Evolutionary conservation across 169 alveolate genomes (phyloP).

Genomic region (Neospora caninum): DNA sequence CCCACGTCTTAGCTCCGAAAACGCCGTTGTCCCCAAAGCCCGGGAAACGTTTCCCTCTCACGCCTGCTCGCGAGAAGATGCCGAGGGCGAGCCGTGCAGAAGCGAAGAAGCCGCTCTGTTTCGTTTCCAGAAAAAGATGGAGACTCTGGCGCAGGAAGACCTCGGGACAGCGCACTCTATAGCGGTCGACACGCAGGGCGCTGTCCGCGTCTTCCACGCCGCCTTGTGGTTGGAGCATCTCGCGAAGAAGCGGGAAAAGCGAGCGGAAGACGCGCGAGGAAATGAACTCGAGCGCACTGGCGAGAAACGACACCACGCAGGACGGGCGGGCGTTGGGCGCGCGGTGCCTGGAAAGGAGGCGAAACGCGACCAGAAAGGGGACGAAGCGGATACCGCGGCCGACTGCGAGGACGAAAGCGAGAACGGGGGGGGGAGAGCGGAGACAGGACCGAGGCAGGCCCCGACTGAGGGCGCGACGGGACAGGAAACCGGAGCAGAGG

Average conservation of each 20-base stretch:
- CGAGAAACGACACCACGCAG: too few relatives aligned
- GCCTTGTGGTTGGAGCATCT: not conserved
- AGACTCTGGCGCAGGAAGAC: not conserved
- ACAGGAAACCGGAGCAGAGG: not conserved
- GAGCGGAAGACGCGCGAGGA: not conserved
- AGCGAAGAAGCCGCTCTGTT: not conserved
- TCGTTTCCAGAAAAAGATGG: not conserved
- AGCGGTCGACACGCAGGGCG: not conserved
- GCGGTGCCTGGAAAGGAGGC: not conserved
- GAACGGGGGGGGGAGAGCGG: not conserved
- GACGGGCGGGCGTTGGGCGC: not conserved
- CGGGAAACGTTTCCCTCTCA: not conserved
- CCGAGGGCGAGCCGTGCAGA: not conserved
- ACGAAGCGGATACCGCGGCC: not conserved
- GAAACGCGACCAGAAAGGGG: not conserved
- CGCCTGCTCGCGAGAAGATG: not conserved
- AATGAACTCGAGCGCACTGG: too few relatives aligned
- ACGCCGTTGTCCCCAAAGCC: not conserved
- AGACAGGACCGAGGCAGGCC: not conserved
- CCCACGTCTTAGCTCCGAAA: not conserved
- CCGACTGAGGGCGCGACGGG: not conserved
- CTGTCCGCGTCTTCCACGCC: not conserved
- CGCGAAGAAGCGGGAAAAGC: not conserved
- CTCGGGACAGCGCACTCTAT: not conserved
- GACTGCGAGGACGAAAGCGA: not conserved